Evolutionary conservation across 169 alveolate species (phyloP).

Genomic region (Plasmodium inui): DNA sequence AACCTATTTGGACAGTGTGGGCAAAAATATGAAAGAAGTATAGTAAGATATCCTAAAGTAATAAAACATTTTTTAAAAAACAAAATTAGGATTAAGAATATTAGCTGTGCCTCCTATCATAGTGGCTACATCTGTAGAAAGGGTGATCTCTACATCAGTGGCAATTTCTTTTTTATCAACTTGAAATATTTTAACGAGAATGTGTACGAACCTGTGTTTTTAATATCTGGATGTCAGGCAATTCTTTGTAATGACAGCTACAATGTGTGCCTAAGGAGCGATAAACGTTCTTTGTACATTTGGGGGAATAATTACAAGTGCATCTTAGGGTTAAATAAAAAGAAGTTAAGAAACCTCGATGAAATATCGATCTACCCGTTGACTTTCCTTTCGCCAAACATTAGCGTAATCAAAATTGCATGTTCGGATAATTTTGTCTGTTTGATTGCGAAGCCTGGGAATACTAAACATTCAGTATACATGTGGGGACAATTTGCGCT

Average conservation of each 20-base stretch:
- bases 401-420: constrained; percentile 63
- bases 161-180: constrained; percentile 77
- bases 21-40: constrained; percentile 49
- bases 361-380: constrained; percentile 74
- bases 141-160: constrained; percentile 72
- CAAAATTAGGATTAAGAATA: constrained; percentile 43
- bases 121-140: constrained; percentile 56
- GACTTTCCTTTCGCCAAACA: constrained; percentile 29
- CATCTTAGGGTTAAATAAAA: constrained; percentile 64
- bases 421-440: constrained; percentile 76
- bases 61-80: constrained; percentile 70
- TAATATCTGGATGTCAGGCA: constrained; percentile 76
- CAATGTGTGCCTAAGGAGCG: constrained; percentile 28
- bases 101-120: constrained; percentile 75
- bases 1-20: constrained; percentile 73
- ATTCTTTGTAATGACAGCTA: constrained; percentile 55
- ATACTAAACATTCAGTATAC: constrained; percentile 33
- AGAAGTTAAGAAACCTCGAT: constrained; percentile 58
- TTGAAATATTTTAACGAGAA: constrained; percentile 77
- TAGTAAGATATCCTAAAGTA: constrained; percentile 72
- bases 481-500: constrained; percentile 75
- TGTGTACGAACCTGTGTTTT: constrained; percentile 74
- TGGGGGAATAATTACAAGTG: constrained; percentile 76
- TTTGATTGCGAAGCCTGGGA: constrained; percentile 21
- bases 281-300: constrained; percentile 43